Base-by-base conservation (phyloP, 2,329 filamentous ascomycete genomes). In the Pezicula radicicola region DNA sequence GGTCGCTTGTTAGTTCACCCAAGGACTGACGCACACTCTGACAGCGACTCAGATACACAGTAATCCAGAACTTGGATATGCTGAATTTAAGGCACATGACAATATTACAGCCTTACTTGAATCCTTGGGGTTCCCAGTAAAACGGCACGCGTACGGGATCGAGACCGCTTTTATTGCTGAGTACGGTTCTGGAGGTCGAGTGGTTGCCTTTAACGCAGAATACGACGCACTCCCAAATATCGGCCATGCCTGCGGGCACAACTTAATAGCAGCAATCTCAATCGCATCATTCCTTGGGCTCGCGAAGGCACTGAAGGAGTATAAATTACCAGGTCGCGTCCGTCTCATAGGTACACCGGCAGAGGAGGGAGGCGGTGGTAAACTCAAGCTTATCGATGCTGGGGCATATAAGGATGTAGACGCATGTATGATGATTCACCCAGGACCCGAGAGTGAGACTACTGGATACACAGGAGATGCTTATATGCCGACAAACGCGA, bases 81-180 rank as follows among this genome's bases (percentile, higher is more conserved):
- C 78, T 46, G 78, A 81, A 55, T 63, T 72, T 60, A 67, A 68
- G 27, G 78, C 79, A 6, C 77, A 80, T 54, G 72, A 78, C 43
- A 69, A 66, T 6, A 74, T 81, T 48, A 72, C 72, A 19, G 55
- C 64, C 2, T 70, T 74, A 19, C 67, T 81, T 0, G 68, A 73
- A 27, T 55, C 61, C 2, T 69, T 71, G 1, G 77, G 75, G 0
- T 78, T 75, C 57, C 48, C 60, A 0, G 75, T 80, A 6, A 75
- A 67, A 7, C 70, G 72, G 1, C 72, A 76, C 51, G 72, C 77
- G 0, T 78, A 77, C 55, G 77, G 74, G 3, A 54, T 81, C 0
- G 67, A 71, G 8, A 81, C 78, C 0, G 69, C 75, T 3, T 81
- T 81, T 54, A 72, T 73, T 39, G 73, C 69, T 15, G 65, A 72